Conservation (phyloP, 441 rosid species). For the Adansonia gregorii region DNA sequence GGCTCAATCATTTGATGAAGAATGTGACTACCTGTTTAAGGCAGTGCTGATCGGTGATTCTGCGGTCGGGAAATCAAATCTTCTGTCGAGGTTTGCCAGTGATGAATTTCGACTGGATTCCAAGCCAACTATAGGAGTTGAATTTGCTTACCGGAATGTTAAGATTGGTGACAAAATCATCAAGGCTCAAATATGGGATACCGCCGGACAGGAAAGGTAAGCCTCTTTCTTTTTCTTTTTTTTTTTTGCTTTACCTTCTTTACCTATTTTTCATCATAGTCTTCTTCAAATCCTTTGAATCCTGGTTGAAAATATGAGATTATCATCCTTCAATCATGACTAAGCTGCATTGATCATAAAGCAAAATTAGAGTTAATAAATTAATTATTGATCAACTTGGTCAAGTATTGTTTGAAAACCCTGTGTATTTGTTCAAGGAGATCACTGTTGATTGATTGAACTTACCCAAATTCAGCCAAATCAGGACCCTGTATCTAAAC, state of each 20-base stretch:
- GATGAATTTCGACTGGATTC: slow-evolving; percentile 84
- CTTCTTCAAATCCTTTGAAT: not conserved
- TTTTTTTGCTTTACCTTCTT: not conserved
- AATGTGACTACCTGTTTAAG: slow-evolving; percentile 84
- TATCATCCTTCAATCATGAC: not conserved
- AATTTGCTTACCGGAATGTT: slow-evolving; percentile 71
- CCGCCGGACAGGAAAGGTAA: slow-evolving; percentile 80
- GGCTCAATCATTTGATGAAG: slow-evolving; percentile 62
- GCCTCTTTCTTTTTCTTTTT: not conserved
- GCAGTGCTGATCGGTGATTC: slow-evolving; percentile 87
- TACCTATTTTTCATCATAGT: not conserved
- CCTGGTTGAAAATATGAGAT: not conserved
- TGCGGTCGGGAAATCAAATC: slow-evolving; percentile 88
- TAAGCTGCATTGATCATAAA: not conserved
- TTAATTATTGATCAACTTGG: not conserved
- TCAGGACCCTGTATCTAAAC: not conserved
- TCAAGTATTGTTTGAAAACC: not conserved
- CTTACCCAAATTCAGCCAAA: not conserved
- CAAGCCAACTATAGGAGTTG: slow-evolving; percentile 92
- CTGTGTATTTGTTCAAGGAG: not conserved
- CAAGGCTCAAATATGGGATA: slow-evolving; percentile 76
- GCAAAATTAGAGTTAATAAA: not conserved
- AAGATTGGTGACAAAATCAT: slow-evolving; percentile 57
- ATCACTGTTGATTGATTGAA: not conserved
- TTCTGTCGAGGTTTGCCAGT: slow-evolving; percentile 72